Conservation (phyloP, 768 basidiomycete species). For the Cyathus striatus region DNA sequence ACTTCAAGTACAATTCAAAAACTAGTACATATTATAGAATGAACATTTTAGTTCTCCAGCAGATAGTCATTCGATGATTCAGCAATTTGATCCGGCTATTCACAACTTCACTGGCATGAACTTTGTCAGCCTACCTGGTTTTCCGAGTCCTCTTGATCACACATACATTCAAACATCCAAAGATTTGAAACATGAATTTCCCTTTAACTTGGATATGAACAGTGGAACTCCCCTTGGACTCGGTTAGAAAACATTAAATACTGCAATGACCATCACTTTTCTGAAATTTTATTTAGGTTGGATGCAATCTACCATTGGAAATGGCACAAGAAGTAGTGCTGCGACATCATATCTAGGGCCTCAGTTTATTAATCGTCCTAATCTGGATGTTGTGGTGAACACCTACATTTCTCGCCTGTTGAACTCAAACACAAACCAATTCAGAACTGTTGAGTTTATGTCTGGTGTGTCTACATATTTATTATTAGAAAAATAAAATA, state of each 20-base stretch:
- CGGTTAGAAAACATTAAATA: conserved; percentile 1
- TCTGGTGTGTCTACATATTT: not conserved
- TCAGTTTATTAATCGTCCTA: conserved; percentile 16
- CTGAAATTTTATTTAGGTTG: conserved; percentile 13
- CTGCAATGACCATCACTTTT: conserved; percentile 6
- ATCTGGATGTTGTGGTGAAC: conserved; percentile 25
- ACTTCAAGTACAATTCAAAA: not conserved
- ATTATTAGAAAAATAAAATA: not conserved
- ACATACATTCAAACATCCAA: conserved; percentile 21
- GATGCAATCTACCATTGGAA: conserved; percentile 19
- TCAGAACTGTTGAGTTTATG: conserved; percentile 8
- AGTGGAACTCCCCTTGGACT: conserved; percentile 17
- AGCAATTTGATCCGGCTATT: conserved; percentile 1
- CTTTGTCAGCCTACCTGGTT: conserved; percentile 23
- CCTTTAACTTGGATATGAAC: conserved; percentile 18
- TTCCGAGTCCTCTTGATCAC: conserved; percentile 18
- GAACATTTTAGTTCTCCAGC: not conserved
- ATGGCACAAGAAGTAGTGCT: conserved; percentile 21
- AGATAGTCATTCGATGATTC: conserved; percentile 1
- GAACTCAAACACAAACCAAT: conserved; percentile 8
- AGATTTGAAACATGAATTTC: conserved; percentile 17
- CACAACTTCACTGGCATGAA: conserved; percentile 1
- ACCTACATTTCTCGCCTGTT: conserved; percentile 19
- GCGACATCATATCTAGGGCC: conserved; percentile 25
- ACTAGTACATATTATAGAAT: not conserved